Evolutionary conservation across 805 yeast genomes (phyloP).

Genomic region (Metschnikowia cerradonensis): DNA sequence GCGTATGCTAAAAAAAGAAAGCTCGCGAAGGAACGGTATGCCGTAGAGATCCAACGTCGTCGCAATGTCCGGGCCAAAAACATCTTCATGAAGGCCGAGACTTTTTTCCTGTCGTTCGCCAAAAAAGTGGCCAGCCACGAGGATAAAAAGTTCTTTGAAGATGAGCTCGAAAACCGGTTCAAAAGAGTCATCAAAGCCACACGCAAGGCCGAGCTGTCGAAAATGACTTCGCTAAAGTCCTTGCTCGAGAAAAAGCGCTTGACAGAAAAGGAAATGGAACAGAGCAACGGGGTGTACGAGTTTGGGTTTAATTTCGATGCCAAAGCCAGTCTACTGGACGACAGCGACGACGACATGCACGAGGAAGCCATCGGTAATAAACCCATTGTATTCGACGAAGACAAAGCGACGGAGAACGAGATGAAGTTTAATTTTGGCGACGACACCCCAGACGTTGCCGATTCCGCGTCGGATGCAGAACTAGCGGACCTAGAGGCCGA

Average conservation of each 20-base stretch:
- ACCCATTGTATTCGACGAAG: conserved; percentile 7
- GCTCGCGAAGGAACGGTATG: conserved; percentile 30
- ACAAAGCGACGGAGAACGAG: background rate
- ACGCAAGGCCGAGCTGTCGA: conserved; percentile 21
- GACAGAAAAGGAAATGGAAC: conserved; percentile 28
- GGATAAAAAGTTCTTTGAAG: conserved; percentile 21
- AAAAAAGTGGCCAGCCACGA: conserved; percentile 19
- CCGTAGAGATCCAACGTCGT: conserved; percentile 18
- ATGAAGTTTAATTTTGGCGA: conserved; percentile 12
- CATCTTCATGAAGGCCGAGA: conserved; percentile 37
- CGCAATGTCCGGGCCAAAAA: conserved; percentile 24
- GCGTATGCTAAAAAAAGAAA: conserved; percentile 52
- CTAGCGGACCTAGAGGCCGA: conserved; percentile 5
- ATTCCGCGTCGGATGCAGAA: background rate
- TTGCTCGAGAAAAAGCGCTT: conserved; percentile 18
- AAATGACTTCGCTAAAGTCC: conserved; percentile 15
- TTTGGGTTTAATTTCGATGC: conserved; percentile 34
- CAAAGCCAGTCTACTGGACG: conserved; percentile 14
- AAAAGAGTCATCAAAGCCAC: conserved; percentile 30
- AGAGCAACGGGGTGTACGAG: conserved; percentile 27
- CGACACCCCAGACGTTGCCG: background rate
- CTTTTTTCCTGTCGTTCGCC: conserved; percentile 37
- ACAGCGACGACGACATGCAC: conserved; percentile 14
- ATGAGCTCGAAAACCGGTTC: conserved; percentile 26
- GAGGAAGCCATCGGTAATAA: background rate